These are phyloP conservation scores for Didymosphaeria variabile DNA, from an alignment of 2,329 filamentous ascomycete species.

Conservation along the genomic window DNA sequence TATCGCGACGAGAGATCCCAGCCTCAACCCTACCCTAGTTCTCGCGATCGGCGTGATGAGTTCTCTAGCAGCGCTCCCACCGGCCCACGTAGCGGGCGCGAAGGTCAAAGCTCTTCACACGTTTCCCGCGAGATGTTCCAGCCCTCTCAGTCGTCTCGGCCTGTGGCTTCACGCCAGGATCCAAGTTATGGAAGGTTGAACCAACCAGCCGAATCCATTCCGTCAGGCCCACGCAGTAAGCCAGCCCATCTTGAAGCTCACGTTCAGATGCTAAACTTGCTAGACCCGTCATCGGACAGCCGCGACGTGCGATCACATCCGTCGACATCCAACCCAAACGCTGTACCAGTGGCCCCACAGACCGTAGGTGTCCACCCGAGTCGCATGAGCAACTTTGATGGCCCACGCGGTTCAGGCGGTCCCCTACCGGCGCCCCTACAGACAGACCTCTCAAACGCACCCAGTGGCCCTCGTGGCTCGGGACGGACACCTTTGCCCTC, in stretches of 20 bases:
- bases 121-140: conserved; percentile 53
- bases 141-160: conserved; percentile 42
- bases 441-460: conserved; percentile 43
- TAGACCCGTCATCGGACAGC: conserved; percentile 35
- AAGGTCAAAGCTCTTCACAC: conserved; percentile 34
- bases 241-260: conserved; percentile 24
- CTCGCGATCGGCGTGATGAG: conserved; percentile 52
- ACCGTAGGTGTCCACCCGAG: conserved; percentile 63
- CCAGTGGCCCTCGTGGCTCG: conserved; percentile 47
- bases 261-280: conserved; percentile 19
- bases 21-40: conserved; percentile 34
- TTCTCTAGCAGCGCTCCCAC: conserved; percentile 58
- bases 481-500: conserved; percentile 36
- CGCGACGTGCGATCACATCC: conserved; percentile 37
- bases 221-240: conserved; percentile 63
- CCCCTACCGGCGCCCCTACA: conserved; percentile 34
- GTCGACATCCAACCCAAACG: conserved; percentile 43
- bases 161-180: conserved; percentile 52
- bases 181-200: conserved; percentile 61
- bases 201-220: conserved; percentile 56
- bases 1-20: conserved; percentile 44
- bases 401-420: neutral
- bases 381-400: conserved; percentile 57
- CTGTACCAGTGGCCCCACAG: conserved; percentile 44
- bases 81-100: conserved; percentile 61